Evolutionary conservation across 2,329 filamentous ascomycete species (phyloP).

Genomic region (Ophiostoma tasmaniense): DNA sequence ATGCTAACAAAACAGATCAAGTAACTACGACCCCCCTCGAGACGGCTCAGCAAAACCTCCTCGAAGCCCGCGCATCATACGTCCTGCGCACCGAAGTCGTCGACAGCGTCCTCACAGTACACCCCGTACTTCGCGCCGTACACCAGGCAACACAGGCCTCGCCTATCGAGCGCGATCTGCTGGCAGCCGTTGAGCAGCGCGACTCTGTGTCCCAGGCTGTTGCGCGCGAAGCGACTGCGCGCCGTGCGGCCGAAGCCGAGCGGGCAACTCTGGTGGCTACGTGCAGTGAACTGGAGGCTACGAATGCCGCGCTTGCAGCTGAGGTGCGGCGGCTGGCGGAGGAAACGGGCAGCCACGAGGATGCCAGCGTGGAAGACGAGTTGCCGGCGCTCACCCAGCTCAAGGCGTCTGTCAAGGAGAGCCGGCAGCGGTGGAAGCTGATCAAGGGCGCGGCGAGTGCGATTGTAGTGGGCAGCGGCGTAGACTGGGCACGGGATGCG

Average conservation of each 20-base stretch:
- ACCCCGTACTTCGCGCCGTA: constrained; percentile 69
- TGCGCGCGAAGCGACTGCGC: constrained; percentile 48
- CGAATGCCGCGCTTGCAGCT: constrained; percentile 55
- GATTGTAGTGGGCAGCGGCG: constrained; percentile 69
- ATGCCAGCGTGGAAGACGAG: constrained; percentile 34
- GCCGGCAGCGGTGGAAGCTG: constrained; percentile 60
- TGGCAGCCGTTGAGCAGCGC: constrained; percentile 57
- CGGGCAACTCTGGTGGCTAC: constrained; percentile 51
- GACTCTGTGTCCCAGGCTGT: constrained; percentile 58
- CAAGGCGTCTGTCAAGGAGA: constrained; percentile 51
- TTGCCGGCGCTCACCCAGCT: constrained; percentile 44
- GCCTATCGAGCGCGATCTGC: constrained; percentile 59
- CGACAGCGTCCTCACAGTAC: constrained; percentile 60
- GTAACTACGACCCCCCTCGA: constrained; percentile 20
- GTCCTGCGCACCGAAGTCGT: constrained; percentile 60
- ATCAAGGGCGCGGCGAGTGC: constrained; percentile 74
- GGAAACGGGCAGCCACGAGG: constrained; percentile 34
- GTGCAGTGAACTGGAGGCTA: constrained; percentile 45
- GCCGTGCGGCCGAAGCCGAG: constrained; percentile 42
- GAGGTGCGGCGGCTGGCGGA: constrained; percentile 51
- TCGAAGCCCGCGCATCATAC: constrained; percentile 63
- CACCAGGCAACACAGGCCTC: constrained; percentile 58
- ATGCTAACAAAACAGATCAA: background rate
- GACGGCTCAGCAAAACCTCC: constrained; percentile 55
- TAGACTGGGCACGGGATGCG: constrained; percentile 70